phyloP scores from a whole-genome alignment of 257 asterid genomes.

The Solanum sejunctum region DNA sequence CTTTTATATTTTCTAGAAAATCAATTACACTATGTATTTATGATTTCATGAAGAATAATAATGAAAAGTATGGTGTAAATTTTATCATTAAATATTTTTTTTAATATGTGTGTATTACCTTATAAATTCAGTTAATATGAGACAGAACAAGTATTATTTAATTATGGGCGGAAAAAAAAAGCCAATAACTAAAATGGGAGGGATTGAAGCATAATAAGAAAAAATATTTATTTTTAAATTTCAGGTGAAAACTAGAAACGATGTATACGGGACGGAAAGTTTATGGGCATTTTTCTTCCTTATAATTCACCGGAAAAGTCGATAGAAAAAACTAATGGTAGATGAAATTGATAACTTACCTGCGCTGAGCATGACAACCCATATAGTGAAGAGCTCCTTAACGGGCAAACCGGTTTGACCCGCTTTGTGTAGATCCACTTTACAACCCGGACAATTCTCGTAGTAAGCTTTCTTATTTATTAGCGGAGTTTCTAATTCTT shows the following conservation, averaged over 20 bases:
- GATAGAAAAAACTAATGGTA: background rate
- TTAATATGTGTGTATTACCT: too few relatives aligned
- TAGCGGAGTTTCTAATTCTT: conserved; percentile 15
- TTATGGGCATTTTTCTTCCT: background rate
- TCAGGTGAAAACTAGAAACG: background rate
- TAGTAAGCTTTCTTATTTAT: conserved; percentile 10
- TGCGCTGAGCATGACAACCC: conserved; percentile 41
- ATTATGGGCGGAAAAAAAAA: too few relatives aligned
- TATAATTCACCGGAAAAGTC: background rate
- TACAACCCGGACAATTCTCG: conserved; percentile 54
- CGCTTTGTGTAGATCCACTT: conserved; percentile 28
- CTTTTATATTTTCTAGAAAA: too few relatives aligned
- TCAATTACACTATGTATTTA: too few relatives aligned
- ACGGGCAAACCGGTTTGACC: conserved; percentile 31
- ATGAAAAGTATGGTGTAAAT: too few relatives aligned
- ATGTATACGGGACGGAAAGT: background rate
- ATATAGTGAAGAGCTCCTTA: conserved; percentile 31
- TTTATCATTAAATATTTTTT: too few relatives aligned
- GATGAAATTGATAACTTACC: conserved; percentile 11
- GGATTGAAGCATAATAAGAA: too few relatives aligned
- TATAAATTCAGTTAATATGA: too few relatives aligned
- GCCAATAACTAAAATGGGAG: too few relatives aligned
- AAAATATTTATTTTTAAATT: too few relatives aligned
- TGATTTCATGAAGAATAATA: too few relatives aligned
- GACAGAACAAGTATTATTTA: too few relatives aligned